Evolutionary conservation across 2,329 filamentous ascomycete genomes (phyloP).

Genomic region (Elsinoe necatrix): DNA sequence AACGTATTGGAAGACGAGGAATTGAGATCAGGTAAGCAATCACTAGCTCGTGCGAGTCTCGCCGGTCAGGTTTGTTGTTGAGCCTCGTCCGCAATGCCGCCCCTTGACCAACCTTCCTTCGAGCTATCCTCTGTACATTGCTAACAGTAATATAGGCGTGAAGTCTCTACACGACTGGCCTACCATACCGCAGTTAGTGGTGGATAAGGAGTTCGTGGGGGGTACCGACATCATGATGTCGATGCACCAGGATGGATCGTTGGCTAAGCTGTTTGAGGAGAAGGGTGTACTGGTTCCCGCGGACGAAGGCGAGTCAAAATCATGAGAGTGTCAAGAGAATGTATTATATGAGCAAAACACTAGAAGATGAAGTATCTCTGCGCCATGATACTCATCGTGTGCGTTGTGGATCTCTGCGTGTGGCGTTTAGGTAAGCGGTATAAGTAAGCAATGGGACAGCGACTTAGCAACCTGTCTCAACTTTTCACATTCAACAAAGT

Average conservation of each 20-base stretch:
- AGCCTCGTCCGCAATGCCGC: too few species aligned
- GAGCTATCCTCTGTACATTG: too few species aligned
- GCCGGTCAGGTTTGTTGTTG: too few species aligned
- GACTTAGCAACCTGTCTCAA: too few species aligned
- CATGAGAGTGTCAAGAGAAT: not conserved
- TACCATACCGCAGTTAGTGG: constrained; percentile 92
- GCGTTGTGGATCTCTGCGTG: not conserved
- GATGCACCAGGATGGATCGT: constrained; percentile 93
- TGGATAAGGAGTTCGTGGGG: constrained; percentile 91
- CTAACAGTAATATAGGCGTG: too few species aligned
- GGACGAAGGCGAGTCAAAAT: constrained; percentile 31
- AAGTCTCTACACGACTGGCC: too few species aligned
- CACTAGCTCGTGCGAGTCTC: too few species aligned
- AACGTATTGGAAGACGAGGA: constrained; percentile 92
- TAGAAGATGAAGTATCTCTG: not conserved
- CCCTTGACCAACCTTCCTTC: too few species aligned
- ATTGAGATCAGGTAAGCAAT: constrained; percentile 69
- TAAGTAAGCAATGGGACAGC: too few species aligned
- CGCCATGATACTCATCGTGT: not conserved
- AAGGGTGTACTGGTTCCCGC: constrained; percentile 72
- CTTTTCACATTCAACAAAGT: too few species aligned
- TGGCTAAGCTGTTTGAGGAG: constrained; percentile 85
- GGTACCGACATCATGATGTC: constrained; percentile 95
- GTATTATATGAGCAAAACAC: not conserved
- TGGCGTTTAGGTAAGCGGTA: not conserved